Percentiles rank a stretch among this genome's conserved stretches.
phyloP scores from a whole-genome alignment of 768 basidiomycete species.

The Hygrophoropsis aurantiaca region DNA sequence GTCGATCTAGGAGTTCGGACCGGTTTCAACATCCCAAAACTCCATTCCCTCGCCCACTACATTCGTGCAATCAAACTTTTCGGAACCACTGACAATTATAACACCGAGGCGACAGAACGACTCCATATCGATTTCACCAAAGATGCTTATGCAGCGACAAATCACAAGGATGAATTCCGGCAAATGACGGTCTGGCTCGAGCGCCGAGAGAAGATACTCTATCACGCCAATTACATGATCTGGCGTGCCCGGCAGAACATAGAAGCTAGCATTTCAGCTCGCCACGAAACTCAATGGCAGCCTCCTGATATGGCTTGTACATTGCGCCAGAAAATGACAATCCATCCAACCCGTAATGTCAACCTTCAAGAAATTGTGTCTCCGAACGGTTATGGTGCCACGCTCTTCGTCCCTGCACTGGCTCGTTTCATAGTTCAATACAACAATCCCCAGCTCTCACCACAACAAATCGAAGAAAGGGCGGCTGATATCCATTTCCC shows the following conservation, averaged over 20 bases:
- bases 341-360: no score
- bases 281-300: no score
- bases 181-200: slow-evolving; percentile 42
- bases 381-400: no score
- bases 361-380: no score
- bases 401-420: no score
- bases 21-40: slow-evolving; percentile 26
- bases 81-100: slow-evolving; percentile 25
- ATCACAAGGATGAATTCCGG: slow-evolving; percentile 33
- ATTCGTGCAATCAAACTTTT: slow-evolving; percentile 12
- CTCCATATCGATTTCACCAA: slow-evolving; percentile 26
- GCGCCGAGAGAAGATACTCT: slow-evolving; percentile 29
- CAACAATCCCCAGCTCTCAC: no score
- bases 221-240: slow-evolving; percentile 19
- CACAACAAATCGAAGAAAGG: slow-evolving; percentile 16
- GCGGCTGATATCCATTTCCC: slow-evolving; percentile 18
- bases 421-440: no score
- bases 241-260: slow-evolving; percentile 10
- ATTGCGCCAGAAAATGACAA: no score
- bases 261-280: background rate
- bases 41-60: slow-evolving; percentile 25
- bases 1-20: slow-evolving; percentile 11
- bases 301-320: no score
- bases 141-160: slow-evolving; percentile 25
- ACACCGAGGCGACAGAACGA: slow-evolving; percentile 24